Conservation (phyloP, 139 green algal genomes). For the Micractinium conductrix region DNA sequence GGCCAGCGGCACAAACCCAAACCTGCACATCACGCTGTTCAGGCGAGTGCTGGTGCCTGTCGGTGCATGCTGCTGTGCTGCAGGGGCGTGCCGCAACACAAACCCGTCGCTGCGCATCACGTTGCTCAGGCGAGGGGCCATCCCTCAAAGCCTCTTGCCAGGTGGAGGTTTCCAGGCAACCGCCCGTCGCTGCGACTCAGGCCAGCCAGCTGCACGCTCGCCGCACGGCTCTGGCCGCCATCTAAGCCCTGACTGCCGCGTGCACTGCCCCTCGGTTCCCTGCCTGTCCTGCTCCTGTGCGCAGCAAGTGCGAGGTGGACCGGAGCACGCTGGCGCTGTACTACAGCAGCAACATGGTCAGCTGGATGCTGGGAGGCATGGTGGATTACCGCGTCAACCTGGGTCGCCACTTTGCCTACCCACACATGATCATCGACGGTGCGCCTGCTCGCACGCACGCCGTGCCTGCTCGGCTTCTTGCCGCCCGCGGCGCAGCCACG, state of each 20-base stretch:
- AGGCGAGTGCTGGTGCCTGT: not conserved
- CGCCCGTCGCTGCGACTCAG: too few species aligned
- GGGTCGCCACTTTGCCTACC: slow-evolving; percentile 44
- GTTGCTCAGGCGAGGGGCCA: too few species aligned
- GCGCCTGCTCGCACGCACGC: too few species aligned
- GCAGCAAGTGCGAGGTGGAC: slow-evolving; percentile 46
- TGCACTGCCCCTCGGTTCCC: not conserved
- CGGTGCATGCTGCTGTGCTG: not conserved
- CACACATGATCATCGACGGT: slow-evolving; percentile 44
- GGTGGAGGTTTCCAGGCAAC: too few species aligned
- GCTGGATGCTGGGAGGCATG: slow-evolving; percentile 35
- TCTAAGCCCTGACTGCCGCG: too few species aligned
- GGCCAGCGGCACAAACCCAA: not conserved
- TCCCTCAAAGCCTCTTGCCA: too few species aligned
- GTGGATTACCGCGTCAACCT: slow-evolving; percentile 43
- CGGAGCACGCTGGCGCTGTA: slow-evolving; percentile 38
- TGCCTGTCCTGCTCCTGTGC: not conserved
- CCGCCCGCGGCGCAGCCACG: too few species aligned
- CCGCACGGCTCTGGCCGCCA: too few species aligned
- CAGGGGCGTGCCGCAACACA: not conserved
- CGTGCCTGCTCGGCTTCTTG: too few species aligned
- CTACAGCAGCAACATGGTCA: slow-evolving; percentile 37
- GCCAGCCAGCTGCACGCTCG: too few species aligned
- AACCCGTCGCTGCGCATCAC: too few species aligned
- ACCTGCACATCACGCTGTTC: slow-evolving; percentile 43